Conservation (phyloP, 176 grass and related monocot genomes). For the Eragrostis curvula region DNA sequence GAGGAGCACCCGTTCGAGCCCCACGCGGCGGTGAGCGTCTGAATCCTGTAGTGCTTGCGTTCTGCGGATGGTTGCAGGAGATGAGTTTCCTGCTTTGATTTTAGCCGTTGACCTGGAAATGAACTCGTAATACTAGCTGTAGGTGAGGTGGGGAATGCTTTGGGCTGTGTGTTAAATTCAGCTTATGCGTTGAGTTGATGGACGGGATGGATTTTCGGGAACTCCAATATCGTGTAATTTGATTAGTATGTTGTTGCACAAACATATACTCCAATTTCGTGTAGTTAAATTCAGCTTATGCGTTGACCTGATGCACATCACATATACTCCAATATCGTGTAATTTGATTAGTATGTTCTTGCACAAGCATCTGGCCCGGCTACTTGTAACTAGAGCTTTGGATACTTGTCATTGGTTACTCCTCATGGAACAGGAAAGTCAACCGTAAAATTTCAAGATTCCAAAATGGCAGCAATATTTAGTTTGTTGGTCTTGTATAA, state of each 20-base stretch:
- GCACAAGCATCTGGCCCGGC: neutral
- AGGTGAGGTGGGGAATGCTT: neutral
- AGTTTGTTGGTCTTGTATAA: neutral
- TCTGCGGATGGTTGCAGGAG: neutral
- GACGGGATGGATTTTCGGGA: neutral
- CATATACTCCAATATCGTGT: no score
- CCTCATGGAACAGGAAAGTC: neutral
- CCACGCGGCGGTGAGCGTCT: constrained; percentile 58
- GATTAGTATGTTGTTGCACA: neutral
- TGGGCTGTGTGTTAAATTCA: neutral
- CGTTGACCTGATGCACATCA: no score
- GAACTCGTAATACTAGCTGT: neutral
- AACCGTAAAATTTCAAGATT: neutral
- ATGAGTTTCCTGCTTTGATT: neutral
- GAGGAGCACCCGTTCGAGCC: constrained; percentile 93
- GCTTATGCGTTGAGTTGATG: constrained; percentile 24
- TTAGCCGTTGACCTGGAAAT: constrained; percentile 1
- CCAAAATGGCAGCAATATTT: neutral
- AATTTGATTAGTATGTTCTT: neutral
- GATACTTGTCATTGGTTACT: neutral
- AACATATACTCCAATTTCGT: no score
- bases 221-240: neutral
- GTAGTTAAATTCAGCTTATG: no score
- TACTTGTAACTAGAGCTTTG: constrained; percentile 3
- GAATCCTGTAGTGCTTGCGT: neutral